A percentile compares a stretch with the other conserved stretches of the same genome.
phyloP scores from a whole-genome alignment of 768 basidiomycete genomes.

The Boletus reticuloceps region DNA sequence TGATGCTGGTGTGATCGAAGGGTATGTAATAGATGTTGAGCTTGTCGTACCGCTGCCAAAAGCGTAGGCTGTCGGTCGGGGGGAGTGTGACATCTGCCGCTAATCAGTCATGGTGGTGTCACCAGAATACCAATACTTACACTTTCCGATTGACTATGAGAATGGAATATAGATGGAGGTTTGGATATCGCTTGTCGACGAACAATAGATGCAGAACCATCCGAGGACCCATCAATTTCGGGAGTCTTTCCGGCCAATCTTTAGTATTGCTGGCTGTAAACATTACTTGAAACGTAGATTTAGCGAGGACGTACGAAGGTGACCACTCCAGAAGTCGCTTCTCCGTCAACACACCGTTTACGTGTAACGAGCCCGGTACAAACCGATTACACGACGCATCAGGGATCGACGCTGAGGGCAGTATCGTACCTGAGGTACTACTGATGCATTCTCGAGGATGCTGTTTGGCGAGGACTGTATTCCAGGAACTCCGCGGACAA shows the following conservation, averaged over 20 bases:
- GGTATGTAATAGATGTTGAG: slow-evolving; percentile 53
- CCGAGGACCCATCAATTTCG: slow-evolving; percentile 12
- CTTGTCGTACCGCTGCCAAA: slow-evolving; percentile 36
- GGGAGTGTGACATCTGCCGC: slow-evolving; percentile 35
- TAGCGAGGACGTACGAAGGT: slow-evolving; percentile 16
- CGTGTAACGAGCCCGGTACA: slow-evolving; percentile 1
- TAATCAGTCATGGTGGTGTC: slow-evolving; percentile 12
- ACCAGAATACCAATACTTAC: slow-evolving; percentile 33
- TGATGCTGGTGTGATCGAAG: slow-evolving; percentile 41
- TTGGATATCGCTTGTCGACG: slow-evolving; percentile 45
- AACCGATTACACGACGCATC: slow-evolving; percentile 16
- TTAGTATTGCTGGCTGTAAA: slow-evolving; percentile 12
- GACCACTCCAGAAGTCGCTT: slow-evolving; percentile 18
- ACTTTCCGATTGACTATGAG: slow-evolving; percentile 48
- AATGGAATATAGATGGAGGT: slow-evolving; percentile 43
- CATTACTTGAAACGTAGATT: background rate
- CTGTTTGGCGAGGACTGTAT: slow-evolving; percentile 14
- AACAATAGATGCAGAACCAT: slow-evolving; percentile 13
- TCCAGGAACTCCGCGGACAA: slow-evolving; percentile 26
- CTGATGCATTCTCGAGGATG: slow-evolving; percentile 25
- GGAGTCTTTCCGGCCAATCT: slow-evolving; percentile 16
- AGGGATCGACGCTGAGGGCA: slow-evolving; percentile 14
- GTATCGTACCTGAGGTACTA: slow-evolving; percentile 27
- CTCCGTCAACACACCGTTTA: slow-evolving; percentile 19
- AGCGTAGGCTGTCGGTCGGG: slow-evolving; percentile 33